Base-by-base conservation (phyloP, 2,329 filamentous ascomycete species). In the Penicillium sp. region DNA sequence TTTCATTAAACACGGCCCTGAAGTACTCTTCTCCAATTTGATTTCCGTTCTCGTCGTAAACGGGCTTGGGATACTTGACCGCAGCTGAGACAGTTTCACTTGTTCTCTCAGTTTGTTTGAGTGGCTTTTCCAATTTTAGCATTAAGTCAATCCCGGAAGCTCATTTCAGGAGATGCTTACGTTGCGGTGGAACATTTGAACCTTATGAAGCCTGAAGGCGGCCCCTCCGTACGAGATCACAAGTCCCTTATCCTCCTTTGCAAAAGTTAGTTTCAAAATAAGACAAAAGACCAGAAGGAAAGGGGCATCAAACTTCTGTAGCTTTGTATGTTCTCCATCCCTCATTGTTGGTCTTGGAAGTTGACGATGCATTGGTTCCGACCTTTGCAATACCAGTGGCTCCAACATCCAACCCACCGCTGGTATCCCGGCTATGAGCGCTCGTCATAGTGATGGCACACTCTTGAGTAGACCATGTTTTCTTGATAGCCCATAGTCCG, bases 401-500 rank as follows among this genome's bases (percentile, higher is more conserved):
- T 14, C 51, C 55, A 48, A 60, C 44, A 39, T 55, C 52, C 6
- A 60, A 35, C 8, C 58, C 55, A 4, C 22, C 52, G 22, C 55
- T 57, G 21, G 55, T 57, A 49, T 60, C 58, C 13, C 55, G 55
- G 6, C 26, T 54, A 24, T 57, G 49, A n/a, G 42, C 52, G 22
- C 55, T 60, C 3, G 42, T 33, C 55, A 60, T 53, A 3, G 24
- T 57, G 8, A 60, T 60, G 1, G 27, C 39, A 33, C 58, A 57
- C 10, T 60, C 58, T 22, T 43, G 24, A 19, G 58, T 60, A 11
- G 55, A 54, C 58, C 58, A 60, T 14, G 58, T 55, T 14, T 31
- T 54, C 4, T 52, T 42, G 13, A 60, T 57, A 0, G 52, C 46
- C 55, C 55, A 57, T 9, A 60, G 31, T 5, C 58, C 58, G 39